phyloP scores from a whole-genome alignment of 2,329 filamentous ascomycete species.

The Aspergillus amoenus region DNA sequence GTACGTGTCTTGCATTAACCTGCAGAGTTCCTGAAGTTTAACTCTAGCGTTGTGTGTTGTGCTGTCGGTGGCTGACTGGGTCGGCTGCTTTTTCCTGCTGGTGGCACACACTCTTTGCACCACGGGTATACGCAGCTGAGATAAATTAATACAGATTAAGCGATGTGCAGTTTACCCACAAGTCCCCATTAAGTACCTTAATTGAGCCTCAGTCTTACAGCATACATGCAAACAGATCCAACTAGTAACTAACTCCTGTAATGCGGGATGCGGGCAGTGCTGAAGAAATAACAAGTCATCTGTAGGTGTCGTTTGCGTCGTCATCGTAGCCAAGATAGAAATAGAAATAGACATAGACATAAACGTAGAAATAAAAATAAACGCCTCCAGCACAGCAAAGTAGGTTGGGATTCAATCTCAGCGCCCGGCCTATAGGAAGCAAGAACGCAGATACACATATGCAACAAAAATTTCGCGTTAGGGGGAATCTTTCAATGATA shows the following conservation, averaged over 20 bases:
- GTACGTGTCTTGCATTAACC: conserved; percentile 9
- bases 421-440: not conserved
- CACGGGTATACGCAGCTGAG: too few species aligned
- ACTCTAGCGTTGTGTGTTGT: not conserved
- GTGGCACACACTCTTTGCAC: not conserved
- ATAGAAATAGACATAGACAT: not conserved
- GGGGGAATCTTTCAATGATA: conserved; percentile 13
- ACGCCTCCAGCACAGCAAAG: not conserved
- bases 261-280: not conserved
- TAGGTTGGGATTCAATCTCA: not conserved
- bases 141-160: not conserved
- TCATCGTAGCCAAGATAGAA: conserved; percentile 1
- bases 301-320: not conserved
- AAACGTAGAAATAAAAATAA: not conserved
- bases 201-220: not conserved
- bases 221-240: not conserved
- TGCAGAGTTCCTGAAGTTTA: conserved; percentile 6
- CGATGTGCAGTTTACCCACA: not conserved
- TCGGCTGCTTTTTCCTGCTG: not conserved
- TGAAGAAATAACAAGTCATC: not conserved
- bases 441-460: conserved; percentile 1
- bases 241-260: not conserved
- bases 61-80: not conserved
- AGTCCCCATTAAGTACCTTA: conserved; percentile 12
- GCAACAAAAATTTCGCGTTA: conserved; percentile 2